Evolutionary conservation across 306 rosid genomes (phyloP).

Genomic region (Heteromeles arbutifolia): DNA sequence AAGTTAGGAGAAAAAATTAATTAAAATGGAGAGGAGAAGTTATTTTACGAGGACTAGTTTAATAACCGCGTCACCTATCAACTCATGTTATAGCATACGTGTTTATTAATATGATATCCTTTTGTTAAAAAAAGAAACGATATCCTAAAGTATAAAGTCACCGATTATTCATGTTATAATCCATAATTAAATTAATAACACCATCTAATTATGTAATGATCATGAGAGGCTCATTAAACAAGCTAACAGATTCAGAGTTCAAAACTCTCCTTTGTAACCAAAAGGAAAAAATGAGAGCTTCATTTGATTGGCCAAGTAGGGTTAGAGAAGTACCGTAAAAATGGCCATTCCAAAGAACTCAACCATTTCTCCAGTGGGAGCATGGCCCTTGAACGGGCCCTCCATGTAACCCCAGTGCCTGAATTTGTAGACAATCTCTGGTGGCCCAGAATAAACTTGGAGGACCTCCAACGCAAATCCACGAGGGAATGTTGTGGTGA

Average conservation of each 20-base stretch:
- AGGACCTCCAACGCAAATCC: slow-evolving; percentile 62
- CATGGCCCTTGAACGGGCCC: slow-evolving; percentile 60
- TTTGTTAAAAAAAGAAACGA: no score
- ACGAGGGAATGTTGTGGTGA: slow-evolving; percentile 53
- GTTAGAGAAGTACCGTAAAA: slow-evolving; percentile 26
- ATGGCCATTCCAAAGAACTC: slow-evolving; percentile 50
- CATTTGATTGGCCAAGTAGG: slow-evolving; percentile 12
- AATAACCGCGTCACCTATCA: no score
- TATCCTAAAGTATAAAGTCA: no score
- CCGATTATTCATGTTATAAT: no score
- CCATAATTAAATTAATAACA: no score
- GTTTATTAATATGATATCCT: no score
- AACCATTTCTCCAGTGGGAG: slow-evolving; percentile 50
- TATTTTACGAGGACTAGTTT: no score
- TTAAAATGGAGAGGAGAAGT: no score
- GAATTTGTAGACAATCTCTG: slow-evolving; percentile 49
- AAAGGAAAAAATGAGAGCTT: not conserved
- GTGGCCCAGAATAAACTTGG: slow-evolving; percentile 51
- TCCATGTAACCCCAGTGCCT: slow-evolving; percentile 81
- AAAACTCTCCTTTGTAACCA: slow-evolving; percentile 17
- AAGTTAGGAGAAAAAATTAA: not conserved
- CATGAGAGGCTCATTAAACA: no score
- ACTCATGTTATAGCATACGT: no score
- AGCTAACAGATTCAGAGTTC: no score
- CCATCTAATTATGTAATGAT: no score